Base-by-base conservation (phyloP, 139 green algal species). In the Tetraselmis striata region DNA sequence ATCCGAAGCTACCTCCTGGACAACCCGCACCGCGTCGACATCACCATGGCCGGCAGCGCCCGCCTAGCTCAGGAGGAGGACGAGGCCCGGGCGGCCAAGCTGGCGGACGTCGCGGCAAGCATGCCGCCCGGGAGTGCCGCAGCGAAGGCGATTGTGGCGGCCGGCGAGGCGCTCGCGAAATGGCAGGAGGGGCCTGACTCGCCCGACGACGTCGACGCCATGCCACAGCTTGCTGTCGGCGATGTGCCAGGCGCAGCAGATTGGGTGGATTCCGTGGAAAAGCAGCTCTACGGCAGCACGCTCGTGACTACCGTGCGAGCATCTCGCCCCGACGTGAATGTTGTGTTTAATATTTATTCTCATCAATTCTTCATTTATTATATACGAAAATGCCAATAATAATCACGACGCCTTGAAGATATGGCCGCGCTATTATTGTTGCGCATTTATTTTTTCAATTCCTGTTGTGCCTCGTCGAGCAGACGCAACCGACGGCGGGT, bases 1-100 rank as follows among this genome's bases (percentile, higher is more conserved):
- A 96, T 99, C 80, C 79, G 85, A 5, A 92, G 93, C 83, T 97
- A 95, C 89, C 84, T 99, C 74, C 89, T 99, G 32, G 85, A 94
- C 82, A 99, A 99, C 92, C 83, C 81, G 22, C 96, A 99, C 92
- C 45, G 45, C 45, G 45, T 67, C 11, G 45, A 67, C 45, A 18
- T 67, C 45, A 67, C 45, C 45, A 25, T 67, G 45, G 11, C 18
- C 18, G 45, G 45, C 11, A 67, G 45, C 45, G 18, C 5, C 11
- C 5, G 45, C 45, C 45, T 67, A 18, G 45, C 45, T 5, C 11
- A 5, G 18, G 45, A 67, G 18, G 45, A 67, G 45, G 45, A 67
- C 11, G 45, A 5, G 18, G 45, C 45, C 45, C 5, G 45, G 45
- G 45, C 45, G 45, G 45, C 45, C 45, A 67, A 67, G 45, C 45